These are phyloP conservation scores for Diplodia seriata DNA, from an alignment of 2,329 filamentous ascomycete genomes.

Conservation along the genomic window DNA sequence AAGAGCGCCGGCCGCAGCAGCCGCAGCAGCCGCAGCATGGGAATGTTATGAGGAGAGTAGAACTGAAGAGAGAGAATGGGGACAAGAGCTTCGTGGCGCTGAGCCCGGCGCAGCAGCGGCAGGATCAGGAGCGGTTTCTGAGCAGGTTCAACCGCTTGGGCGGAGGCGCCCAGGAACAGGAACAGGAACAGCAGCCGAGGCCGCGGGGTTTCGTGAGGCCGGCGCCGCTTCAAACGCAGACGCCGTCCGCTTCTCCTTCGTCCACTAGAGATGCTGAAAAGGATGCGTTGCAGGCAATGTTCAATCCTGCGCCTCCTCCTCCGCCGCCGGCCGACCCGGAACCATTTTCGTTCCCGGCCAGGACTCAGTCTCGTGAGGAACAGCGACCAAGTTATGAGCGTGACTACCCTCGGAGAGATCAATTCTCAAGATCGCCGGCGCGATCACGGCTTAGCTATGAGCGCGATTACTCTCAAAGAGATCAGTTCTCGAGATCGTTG, in stretches of 20 bases:
- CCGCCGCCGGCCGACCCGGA: not conserved
- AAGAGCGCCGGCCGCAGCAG: not conserved
- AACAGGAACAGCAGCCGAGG: not conserved
- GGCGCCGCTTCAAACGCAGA: not conserved
- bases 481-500: not conserved
- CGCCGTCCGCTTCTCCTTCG: not conserved
- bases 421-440: not conserved
- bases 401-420: not conserved
- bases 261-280: not conserved
- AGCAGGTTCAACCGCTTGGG: not conserved
- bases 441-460: not conserved
- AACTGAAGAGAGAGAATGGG: not conserved
- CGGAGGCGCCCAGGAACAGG: not conserved
- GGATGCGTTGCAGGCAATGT: not conserved
- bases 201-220: not conserved
- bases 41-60: not conserved
- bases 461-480: not conserved
- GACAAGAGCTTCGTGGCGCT: slow-evolving; percentile 8
- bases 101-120: not conserved
- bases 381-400: not conserved
- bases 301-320: not conserved
- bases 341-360: not conserved
- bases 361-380: not conserved
- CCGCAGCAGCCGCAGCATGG: not conserved
- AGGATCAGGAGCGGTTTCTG: not conserved